phyloP scores from a whole-genome alignment of 192 early-diverging fungal species.

The Podila minutissima region DNA sequence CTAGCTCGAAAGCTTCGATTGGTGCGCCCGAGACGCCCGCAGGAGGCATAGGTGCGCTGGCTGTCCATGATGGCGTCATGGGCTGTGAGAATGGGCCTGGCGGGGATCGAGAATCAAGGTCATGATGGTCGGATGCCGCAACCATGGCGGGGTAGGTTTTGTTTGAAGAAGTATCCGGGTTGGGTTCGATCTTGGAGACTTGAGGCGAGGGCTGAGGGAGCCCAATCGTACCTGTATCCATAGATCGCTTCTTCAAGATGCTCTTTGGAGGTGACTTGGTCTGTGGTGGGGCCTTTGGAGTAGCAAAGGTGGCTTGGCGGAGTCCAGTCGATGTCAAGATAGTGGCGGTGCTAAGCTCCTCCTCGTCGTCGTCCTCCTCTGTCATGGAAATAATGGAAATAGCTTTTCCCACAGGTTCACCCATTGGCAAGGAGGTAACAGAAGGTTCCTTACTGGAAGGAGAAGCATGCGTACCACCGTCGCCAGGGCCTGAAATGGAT shows the following conservation, averaged over 20 bases:
- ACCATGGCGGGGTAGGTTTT: not conserved
- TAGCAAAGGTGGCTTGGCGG: slow-evolving; percentile 5
- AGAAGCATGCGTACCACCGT: not conserved
- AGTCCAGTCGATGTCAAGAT: slow-evolving; percentile 10
- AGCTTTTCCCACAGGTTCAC: too few relatives aligned
- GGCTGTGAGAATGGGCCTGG: too few relatives aligned
- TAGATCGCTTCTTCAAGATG: slow-evolving; percentile 21
- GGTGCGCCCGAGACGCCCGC: too few relatives aligned
- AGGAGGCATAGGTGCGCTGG: too few relatives aligned
- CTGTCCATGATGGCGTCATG: too few relatives aligned
- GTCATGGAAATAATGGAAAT: not conserved
- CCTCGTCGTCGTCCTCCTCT: not conserved
- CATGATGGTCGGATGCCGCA: not conserved
- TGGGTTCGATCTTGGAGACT: not conserved
- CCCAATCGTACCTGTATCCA: not conserved
- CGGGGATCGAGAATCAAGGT: too few relatives aligned
- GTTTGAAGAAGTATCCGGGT: not conserved
- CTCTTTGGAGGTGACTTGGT: not conserved
- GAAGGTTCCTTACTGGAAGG: not conserved
- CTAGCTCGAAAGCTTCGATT: too few relatives aligned
- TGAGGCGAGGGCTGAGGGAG: not conserved
- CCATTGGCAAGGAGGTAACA: not conserved
- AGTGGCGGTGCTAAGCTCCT: not conserved
- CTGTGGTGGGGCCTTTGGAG: slow-evolving; percentile 3
- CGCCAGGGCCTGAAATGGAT: slow-evolving; percentile 5